These are phyloP conservation scores for Jatropha curcas DNA, from an alignment of 345 rosid species.

Conservation along the genomic window DNA sequence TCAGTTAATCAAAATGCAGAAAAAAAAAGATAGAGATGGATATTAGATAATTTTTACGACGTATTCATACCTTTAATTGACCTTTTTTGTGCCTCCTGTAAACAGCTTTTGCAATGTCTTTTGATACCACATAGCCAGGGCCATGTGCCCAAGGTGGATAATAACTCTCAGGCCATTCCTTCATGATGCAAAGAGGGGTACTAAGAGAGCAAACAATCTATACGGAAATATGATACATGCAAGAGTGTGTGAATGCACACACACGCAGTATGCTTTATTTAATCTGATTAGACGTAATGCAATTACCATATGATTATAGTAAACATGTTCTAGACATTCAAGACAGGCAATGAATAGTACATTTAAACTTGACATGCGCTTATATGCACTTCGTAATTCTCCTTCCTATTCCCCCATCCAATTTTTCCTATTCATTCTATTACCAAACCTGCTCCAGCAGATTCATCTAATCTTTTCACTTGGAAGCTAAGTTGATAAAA, in stretches of 20 bases:
- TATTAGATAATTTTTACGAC: background rate
- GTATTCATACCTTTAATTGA: conserved; percentile 19
- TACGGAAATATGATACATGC: background rate
- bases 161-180: conserved; percentile 25
- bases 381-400: background rate
- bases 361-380: too few relatives aligned
- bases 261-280: background rate
- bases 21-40: too few relatives aligned
- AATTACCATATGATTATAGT: background rate
- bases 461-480: too few relatives aligned
- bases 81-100: conserved; percentile 19
- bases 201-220: background rate
- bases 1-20: too few relatives aligned
- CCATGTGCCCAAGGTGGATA: conserved; percentile 34
- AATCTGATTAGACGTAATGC: background rate
- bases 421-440: too few relatives aligned
- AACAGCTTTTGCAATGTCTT: conserved; percentile 26
- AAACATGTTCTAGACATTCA: too few relatives aligned
- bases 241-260: background rate
- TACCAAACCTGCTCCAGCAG: too few relatives aligned
- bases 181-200: background rate
- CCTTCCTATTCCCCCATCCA: background rate
- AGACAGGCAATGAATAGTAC: background rate
- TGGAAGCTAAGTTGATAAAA: background rate
- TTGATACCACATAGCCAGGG: conserved; percentile 29